Evolutionary conservation across 2,329 filamentous ascomycete species (phyloP), one percentile per base, ranked within the genome.

Genomic region (Colletotrichum sp.): DNA sequence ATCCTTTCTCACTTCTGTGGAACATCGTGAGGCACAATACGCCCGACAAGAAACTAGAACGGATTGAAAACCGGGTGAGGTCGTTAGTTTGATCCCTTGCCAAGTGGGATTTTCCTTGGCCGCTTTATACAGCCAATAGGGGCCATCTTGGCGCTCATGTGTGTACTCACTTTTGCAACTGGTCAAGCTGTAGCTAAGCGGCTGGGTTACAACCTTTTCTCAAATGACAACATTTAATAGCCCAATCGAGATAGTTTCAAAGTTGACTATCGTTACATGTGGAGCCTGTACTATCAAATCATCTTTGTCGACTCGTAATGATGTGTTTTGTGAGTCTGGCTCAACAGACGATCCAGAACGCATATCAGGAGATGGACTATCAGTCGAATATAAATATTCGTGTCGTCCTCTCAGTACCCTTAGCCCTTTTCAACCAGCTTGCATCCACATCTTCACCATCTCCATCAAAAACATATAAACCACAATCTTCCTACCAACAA

Each of bases 311-410:
- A 12, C 3, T 13, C 10, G 0, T 21, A 21, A 13, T 12, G n/a
- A 21, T 12, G n/a, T 21, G 2, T 13, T 5, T 52, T 52, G n/a
- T 8, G 44, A 52, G 12, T 21, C 44, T 21, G 6, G n/a, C 44
- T 13, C n/a, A 21, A 12, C 12, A 0, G 6, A 52, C 2, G n/a
- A 8, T 21, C 0, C 2, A 13, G n/a, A n/a, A 7, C 39, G 0
- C 39, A 4, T 4, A n/a, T 1, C 18, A 49, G 18, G 18, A 49
- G 3, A n/a, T 18, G 18, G 9, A 10, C 18, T 13, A 3, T 21
- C 10, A 52, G 44, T 52, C n/a, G n/a, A 52, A 52, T 52, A 52
- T 52, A 52, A 52, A 21, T 21, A 52, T 21, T n/a, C 1, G 4
- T 13, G 2, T 21, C 44, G 10, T 52, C n/a, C n/a, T 52, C 44